These are phyloP conservation scores for Basipetospora chlamydospora DNA, from an alignment of 2,329 filamentous ascomycete genomes.

Conservation along the genomic window DNA sequence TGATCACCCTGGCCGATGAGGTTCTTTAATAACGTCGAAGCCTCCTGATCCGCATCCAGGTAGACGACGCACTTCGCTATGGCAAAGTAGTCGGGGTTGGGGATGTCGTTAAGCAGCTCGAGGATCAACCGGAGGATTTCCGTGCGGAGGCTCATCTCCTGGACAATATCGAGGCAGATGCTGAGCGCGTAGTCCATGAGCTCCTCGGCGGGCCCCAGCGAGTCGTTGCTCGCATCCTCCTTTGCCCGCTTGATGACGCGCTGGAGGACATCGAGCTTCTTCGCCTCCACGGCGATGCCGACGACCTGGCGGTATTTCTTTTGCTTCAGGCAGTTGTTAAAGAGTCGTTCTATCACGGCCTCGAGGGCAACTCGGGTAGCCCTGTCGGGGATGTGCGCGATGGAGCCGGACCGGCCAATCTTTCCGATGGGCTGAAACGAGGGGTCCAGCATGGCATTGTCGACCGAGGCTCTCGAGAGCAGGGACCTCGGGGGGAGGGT, in stretches of 20 bases:
- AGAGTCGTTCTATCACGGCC: constrained; percentile 72
- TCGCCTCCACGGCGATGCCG: constrained; percentile 89
- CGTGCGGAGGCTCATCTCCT: constrained; percentile 72
- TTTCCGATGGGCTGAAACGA: constrained; percentile 38
- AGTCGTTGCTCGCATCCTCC: constrained; percentile 54
- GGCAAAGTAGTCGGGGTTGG: constrained; percentile 89
- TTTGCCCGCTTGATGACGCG: constrained; percentile 80
- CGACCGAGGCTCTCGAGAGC: constrained; percentile 65
- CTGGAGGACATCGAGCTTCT: constrained; percentile 76
- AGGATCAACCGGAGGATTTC: constrained; percentile 84
- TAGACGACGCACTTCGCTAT: constrained; percentile 98
- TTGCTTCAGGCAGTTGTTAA: constrained; percentile 75
- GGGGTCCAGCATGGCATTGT: constrained; percentile 47
- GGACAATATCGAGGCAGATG: constrained; percentile 95
- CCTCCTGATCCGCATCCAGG: constrained; percentile 80
- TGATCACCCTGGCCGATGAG: constrained; percentile 68
- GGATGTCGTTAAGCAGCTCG: constrained; percentile 86
- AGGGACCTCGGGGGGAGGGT: constrained; percentile 87
- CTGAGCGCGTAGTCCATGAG: constrained; percentile 92
- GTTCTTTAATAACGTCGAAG: constrained; percentile 69
- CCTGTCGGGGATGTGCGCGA: constrained; percentile 53
- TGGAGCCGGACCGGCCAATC: constrained; percentile 38
- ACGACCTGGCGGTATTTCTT: constrained; percentile 91
- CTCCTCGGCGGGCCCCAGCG: constrained; percentile 53
- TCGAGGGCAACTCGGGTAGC: constrained; percentile 70